Evolutionary conservation across 768 basidiomycete genomes (phyloP).

Genomic region (Suillus ampliporus): DNA sequence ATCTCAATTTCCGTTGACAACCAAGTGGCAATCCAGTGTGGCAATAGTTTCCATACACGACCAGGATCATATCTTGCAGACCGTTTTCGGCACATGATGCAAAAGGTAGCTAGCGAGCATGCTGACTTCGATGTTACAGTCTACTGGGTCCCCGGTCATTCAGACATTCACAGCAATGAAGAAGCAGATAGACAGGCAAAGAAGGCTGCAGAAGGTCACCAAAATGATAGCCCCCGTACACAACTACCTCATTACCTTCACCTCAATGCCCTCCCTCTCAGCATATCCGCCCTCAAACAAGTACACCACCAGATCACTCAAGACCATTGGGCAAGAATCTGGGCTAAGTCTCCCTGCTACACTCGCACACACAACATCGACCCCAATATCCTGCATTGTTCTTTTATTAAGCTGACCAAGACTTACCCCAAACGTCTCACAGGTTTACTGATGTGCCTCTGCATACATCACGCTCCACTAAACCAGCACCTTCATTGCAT

Average conservation of each 20-base stretch:
- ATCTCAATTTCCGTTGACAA: no score
- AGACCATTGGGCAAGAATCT: not conserved
- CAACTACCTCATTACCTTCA: not conserved
- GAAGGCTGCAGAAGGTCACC: not conserved
- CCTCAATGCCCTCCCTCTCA: not conserved
- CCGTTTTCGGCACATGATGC: no score
- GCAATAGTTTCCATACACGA: no score
- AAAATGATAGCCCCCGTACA: not conserved
- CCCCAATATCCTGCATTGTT: not conserved
- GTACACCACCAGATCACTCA: not conserved
- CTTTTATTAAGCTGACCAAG: slow-evolving; percentile 5
- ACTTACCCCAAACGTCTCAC: slow-evolving; percentile 18
- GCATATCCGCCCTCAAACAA: slow-evolving; percentile 4
- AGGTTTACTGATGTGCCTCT: slow-evolving; percentile 36
- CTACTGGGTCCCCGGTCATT: not conserved
- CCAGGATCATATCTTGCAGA: no score
- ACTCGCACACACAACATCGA: slow-evolving; percentile 1
- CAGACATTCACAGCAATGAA: no score
- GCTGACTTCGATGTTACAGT: not conserved
- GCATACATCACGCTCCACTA: slow-evolving; percentile 37
- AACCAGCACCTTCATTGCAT: slow-evolving; percentile 38
- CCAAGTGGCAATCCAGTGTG: no score
- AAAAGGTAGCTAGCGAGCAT: no score
- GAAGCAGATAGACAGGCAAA: slow-evolving; percentile 6
- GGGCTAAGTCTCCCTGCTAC: slow-evolving; percentile 6